A percentile compares a stretch with the other conserved stretches of the same genome.
phyloP scores from a whole-genome alignment of 148 eudicot species.

The Rhododendron kiyosumense region DNA sequence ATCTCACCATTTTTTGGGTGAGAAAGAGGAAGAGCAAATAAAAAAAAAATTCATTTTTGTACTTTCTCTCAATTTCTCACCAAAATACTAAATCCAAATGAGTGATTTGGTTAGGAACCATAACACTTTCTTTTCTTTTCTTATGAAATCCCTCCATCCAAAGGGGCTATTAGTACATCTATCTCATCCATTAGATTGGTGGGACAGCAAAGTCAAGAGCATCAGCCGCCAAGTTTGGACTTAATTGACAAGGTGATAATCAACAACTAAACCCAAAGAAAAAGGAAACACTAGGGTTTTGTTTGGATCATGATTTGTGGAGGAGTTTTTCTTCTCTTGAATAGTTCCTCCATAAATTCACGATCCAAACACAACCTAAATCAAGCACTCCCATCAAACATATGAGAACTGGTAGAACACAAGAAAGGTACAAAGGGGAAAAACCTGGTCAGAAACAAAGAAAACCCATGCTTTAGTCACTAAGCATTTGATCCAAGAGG shows the following conservation, averaged over 20 bases:
- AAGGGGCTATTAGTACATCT: neutral
- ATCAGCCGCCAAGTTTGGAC: neutral
- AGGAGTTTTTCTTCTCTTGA: neutral
- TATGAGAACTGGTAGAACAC: neutral
- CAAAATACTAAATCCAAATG: too few relatives aligned
- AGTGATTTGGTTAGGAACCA: too few relatives aligned
- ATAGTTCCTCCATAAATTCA: neutral
- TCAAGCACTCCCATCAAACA: neutral
- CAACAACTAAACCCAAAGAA: neutral
- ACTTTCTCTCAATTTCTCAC: too few relatives aligned
- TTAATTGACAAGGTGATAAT: neutral
- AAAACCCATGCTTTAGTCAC: constrained; percentile 49
- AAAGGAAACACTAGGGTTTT: neutral
- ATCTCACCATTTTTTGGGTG: neutral
- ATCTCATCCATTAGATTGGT: neutral
- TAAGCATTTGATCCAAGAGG: constrained; percentile 51
- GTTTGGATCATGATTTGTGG: neutral
- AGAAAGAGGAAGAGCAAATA: too few relatives aligned
- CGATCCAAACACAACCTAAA: neutral
- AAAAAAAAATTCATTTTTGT: too few relatives aligned
- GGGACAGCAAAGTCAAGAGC: neutral
- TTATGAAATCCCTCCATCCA: too few relatives aligned
- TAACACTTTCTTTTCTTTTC: too few relatives aligned
- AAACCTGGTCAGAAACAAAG: constrained; percentile 89
- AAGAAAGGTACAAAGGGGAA: neutral